These are phyloP conservation scores for Glycyrrhiza uralensis DNA, from an alignment of 306 rosid genomes.

Conservation along the genomic window DNA sequence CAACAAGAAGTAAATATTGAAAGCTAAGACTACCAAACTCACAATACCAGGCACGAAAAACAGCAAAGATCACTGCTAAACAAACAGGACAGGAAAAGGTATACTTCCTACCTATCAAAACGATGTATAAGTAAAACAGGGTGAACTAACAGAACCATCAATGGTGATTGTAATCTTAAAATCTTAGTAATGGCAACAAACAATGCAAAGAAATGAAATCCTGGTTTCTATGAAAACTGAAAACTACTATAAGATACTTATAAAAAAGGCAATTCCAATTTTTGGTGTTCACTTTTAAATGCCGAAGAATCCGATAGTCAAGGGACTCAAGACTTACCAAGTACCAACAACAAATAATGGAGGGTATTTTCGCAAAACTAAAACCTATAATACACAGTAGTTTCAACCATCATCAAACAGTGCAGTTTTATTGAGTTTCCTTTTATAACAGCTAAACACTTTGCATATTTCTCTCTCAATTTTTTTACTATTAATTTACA, in stretches of 20 bases:
- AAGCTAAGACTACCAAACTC: constrained; percentile 19
- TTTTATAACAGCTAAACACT: not conserved
- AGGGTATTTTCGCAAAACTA: not conserved
- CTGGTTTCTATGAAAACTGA: not conserved
- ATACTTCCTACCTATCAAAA: not conserved
- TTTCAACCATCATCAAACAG: not conserved
- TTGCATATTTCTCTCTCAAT: not conserved
- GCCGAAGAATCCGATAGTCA: not conserved
- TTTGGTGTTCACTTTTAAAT: not conserved
- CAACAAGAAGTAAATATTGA: constrained; percentile 22
- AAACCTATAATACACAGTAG: not conserved
- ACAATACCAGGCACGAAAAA: not conserved
- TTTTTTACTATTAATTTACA: not conserved
- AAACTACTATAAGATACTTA: not conserved
- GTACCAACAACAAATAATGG: constrained; percentile 2
- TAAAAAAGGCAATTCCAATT: not conserved
- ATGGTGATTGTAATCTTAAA: not conserved
- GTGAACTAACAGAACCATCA: not conserved
- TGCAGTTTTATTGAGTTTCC: not conserved
- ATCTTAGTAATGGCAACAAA: not conserved
- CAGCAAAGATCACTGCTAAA: not conserved
- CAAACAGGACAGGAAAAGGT: not conserved
- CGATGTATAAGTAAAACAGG: not conserved
- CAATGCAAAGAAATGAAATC: not conserved
- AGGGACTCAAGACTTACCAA: not conserved